Evolutionary conservation across 257 asterid species (phyloP), one percentile per base, ranked within the genome.

Genomic region (Gentiana macrophylla): DNA sequence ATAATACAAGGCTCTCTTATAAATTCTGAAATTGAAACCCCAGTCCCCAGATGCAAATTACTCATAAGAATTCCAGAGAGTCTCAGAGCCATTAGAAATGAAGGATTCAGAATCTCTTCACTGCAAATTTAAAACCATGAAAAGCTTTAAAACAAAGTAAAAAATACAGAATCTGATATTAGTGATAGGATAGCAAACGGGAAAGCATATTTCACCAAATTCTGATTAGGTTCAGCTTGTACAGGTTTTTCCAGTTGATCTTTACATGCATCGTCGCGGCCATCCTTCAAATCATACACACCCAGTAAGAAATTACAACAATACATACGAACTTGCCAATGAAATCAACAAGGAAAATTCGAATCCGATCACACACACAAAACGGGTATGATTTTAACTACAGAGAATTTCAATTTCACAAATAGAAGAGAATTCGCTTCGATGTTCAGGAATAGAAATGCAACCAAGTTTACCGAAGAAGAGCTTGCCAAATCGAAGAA

Each of bases 21-120:
- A 53, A 38, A 35, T 13, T 15, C 35, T 35, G 37, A 53, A 12
- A 52, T 15, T 32, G 35, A 9, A 24, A 24, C 24, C 24, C 24
- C 33, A n/a, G 3, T 24, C 44, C 49, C 49, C 5, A 3, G 7
- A 32, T 37, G 36, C 24, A 15, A 37, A 24, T 36, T 84, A 90
- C 98, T 96, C 98, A 90, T 90, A 66, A 90, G 95, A 68, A 90
- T 86, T 61, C 95, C 94, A 50, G n/a, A n/a, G n/a, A n/a, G n/a
- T n/a, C n/a, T n/a, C n/a, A n/a, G 86, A 62, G 98, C 96, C 98
- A 90, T 84, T 1, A 96, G 98, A 62, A 86, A 89, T 3, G 94
- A 73, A 33, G 98, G 98, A 64, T 90, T 84, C 49, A 90, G 69
- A 61, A 90, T 86, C 78, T 90, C 80, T 73, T 90, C 98, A 55